A percentile compares a stretch with the other conserved stretches of the same genome.
phyloP scores from a whole-genome alignment of 2,329 filamentous ascomycete species.

The Alternaria infectoria region DNA sequence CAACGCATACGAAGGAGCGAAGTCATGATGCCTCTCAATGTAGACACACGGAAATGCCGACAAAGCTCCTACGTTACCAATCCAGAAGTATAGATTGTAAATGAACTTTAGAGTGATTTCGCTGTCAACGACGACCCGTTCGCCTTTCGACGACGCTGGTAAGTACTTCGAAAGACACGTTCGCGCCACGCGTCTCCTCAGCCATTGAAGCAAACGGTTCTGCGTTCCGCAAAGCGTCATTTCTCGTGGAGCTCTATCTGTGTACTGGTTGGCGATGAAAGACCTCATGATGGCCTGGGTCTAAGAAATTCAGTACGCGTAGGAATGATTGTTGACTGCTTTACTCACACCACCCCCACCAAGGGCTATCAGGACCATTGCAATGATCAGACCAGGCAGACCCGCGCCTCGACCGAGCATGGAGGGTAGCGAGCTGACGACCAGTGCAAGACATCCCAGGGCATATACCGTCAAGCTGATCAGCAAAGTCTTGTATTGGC shows the following conservation, averaged over 20 bases:
- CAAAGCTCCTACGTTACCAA: slow-evolving; percentile 70
- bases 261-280: slow-evolving; percentile 48
- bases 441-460: slow-evolving; percentile 29
- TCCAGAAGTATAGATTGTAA: slow-evolving; percentile 51
- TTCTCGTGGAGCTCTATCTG: slow-evolving; percentile 23
- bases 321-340: background rate
- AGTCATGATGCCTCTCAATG: slow-evolving; percentile 71
- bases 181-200: background rate
- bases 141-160: slow-evolving; percentile 29
- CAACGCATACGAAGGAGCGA: slow-evolving; percentile 69
- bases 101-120: slow-evolving; percentile 48
- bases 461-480: slow-evolving; percentile 39
- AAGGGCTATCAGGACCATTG: slow-evolving; percentile 48
- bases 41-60: slow-evolving; percentile 68
- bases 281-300: slow-evolving; percentile 45
- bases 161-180: background rate
- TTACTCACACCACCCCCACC: slow-evolving; percentile 43
- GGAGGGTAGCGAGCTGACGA: slow-evolving; percentile 26
- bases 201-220: background rate
- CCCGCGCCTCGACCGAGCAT: slow-evolving; percentile 30
- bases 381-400: slow-evolving; percentile 32
- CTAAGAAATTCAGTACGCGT: background rate
- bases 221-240: slow-evolving; percentile 5
- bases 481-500: slow-evolving; percentile 47
- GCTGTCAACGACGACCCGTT: slow-evolving; percentile 43